Base-by-base conservation (phyloP, 208 protist species). In the Angomonas desouzai region DNA sequence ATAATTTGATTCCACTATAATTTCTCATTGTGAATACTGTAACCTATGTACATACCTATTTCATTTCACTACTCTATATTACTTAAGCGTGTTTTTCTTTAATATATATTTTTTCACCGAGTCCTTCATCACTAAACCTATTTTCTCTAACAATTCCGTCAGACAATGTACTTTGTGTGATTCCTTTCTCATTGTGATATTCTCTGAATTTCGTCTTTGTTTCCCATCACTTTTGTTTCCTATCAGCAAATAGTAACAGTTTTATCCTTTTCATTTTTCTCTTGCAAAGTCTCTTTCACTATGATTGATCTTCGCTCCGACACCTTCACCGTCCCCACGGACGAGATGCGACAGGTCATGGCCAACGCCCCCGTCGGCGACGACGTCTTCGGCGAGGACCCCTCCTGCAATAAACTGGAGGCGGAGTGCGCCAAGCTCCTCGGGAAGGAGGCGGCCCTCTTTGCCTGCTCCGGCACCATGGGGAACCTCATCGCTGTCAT, bases 311-410 rank as follows among this genome's bases (percentile, higher is more conserved):
- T 61, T 27, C 56, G 56, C 20, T 61, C 56, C 9, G 56, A 61
- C 34, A 61, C 56, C 56, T 30, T 61, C 4, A 38, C 56, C 9
- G 18, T 61, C n/a, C 56, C 56, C 3, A 28, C 28, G 7, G 56
- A 40, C n/a, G 33, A 34, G 33, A 61, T 61, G 56, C 28, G 56
- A 10, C 32, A 61, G 33, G 33, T 48, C 3, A 61, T 61, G 32
- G 56, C 56, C n/a, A 48, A 34, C 11, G 56, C 56, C 2, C 29
- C 4, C 13, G 56, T 61, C 0, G 56, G 56, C 9, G 56, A 61
- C 22, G 56, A 61, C 25, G 56, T 61, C 25, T 61, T 48, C 36
- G 20, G 56, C 20, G 56, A 61, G 22, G 56, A 61, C 56, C 56
- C 56, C 34, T 45, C 32, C 1, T 61, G 56, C 36, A 13, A 32